phyloP scores from a whole-genome alignment of 441 rosid genomes.

The Gossypium schwendimanii region DNA sequence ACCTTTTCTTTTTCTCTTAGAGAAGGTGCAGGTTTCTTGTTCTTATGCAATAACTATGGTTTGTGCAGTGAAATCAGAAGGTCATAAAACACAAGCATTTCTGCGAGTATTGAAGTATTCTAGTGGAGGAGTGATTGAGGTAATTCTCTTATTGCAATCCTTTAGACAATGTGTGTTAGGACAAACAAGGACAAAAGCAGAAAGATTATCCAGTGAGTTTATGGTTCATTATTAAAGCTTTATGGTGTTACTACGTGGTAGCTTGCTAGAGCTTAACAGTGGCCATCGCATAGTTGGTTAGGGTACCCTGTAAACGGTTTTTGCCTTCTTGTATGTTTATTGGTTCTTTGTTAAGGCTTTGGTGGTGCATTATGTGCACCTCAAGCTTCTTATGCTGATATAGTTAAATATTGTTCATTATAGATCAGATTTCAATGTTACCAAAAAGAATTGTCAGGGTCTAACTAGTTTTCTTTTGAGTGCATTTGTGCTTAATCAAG shows the following conservation, averaged over 20 bases:
- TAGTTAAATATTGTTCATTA: background rate
- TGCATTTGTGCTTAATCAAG: background rate
- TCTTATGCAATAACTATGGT: slow-evolving; percentile 12
- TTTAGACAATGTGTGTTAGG: background rate
- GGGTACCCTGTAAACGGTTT: background rate
- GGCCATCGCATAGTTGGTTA: background rate
- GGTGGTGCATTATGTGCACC: background rate
- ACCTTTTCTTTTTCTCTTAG: background rate
- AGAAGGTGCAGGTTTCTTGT: background rate
- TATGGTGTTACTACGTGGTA: background rate
- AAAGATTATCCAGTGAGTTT: background rate
- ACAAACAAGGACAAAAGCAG: background rate
- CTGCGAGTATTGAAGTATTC: slow-evolving; percentile 92
- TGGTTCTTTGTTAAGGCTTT: background rate
- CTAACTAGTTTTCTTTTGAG: background rate
- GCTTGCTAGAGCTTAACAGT: background rate
- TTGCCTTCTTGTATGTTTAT: background rate
- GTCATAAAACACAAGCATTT: slow-evolving; percentile 62
- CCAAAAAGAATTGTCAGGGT: background rate
- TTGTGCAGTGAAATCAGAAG: slow-evolving; percentile 69
- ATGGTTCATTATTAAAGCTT: background rate
- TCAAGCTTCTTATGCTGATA: background rate
- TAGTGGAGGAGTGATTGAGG: slow-evolving; percentile 94
- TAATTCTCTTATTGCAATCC: slow-evolving; percentile 21
- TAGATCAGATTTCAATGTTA: background rate